Conservation (phyloP, 306 rosid genomes). For the Crotalaria pallida region DNA sequence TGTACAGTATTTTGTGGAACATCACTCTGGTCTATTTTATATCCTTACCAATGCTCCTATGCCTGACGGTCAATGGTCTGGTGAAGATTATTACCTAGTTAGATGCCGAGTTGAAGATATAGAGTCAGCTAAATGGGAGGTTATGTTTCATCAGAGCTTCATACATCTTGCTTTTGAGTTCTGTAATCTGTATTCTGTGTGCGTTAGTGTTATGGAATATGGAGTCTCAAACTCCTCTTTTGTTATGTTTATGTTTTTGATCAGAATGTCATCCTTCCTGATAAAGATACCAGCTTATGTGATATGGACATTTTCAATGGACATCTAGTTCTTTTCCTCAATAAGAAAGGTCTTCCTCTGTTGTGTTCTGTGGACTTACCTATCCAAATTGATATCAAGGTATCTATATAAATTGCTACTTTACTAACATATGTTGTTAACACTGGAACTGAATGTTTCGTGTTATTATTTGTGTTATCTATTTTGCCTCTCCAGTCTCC, state of each 20-base stretch:
- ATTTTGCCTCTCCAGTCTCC: not conserved
- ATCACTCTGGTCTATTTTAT: slow-evolving; percentile 79
- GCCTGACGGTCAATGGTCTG: slow-evolving; percentile 42
- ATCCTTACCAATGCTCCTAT: slow-evolving; percentile 80
- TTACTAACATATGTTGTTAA: not conserved
- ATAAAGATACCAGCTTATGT: slow-evolving; percentile 49
- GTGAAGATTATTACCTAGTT: slow-evolving; percentile 72
- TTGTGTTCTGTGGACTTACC: slow-evolving; percentile 74
- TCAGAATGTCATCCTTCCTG: slow-evolving; percentile 72
- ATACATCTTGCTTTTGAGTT: slow-evolving; percentile 3
- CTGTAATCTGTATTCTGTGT: not conserved
- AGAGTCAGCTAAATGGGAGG: slow-evolving; percentile 62
- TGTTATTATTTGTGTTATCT: not conserved
- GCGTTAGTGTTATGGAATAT: slow-evolving; percentile 5
- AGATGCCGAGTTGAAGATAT: slow-evolving; percentile 57
- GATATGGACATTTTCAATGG: slow-evolving; percentile 86
- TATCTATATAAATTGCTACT: slow-evolving; percentile 25
- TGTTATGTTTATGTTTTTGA: slow-evolving; percentile 16
- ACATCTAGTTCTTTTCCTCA: slow-evolving; percentile 78
- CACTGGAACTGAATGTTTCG: not conserved
- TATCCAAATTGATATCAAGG: slow-evolving; percentile 49
- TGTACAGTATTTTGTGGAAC: slow-evolving; percentile 79
- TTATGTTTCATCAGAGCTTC: slow-evolving; percentile 27
- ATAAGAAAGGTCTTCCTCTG: slow-evolving; percentile 56
- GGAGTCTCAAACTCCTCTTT: slow-evolving; percentile 18